A percentile compares a stretch with the other conserved stretches of the same genome.
Evolutionary conservation across 2,329 filamentous ascomycete species (phyloP).

Genomic region (Monilinia aucupariae): DNA sequence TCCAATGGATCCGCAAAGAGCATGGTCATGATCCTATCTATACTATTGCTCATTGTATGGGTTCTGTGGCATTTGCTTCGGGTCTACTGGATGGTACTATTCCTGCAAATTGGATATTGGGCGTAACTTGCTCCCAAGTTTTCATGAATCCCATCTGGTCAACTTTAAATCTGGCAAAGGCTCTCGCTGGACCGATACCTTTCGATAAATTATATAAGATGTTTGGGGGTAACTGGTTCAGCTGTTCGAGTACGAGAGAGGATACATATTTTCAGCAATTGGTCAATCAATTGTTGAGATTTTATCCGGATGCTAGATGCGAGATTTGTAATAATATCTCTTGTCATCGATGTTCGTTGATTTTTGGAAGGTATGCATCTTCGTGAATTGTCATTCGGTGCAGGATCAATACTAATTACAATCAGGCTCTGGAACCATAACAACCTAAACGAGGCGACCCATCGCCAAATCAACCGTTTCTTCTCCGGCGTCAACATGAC

Average conservation of each 20-base stretch:
- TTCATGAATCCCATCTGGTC: conserved; percentile 60
- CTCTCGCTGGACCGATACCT: conserved; percentile 41
- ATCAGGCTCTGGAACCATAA: conserved; percentile 52
- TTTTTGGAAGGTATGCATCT: conserved; percentile 52
- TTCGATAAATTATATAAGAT: conserved; percentile 46
- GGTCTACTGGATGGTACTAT: conserved; percentile 60
- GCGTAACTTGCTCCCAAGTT: conserved; percentile 55
- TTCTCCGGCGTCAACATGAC: conserved; percentile 59
- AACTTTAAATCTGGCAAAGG: conserved; percentile 52
- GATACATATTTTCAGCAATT: conserved; percentile 46
- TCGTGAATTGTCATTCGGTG: background rate
- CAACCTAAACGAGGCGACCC: conserved; percentile 62
- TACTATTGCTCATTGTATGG: conserved; percentile 58
- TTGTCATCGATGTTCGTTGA: conserved; percentile 55
- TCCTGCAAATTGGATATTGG: conserved; percentile 50
- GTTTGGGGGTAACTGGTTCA: conserved; percentile 51
- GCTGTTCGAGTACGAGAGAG: conserved; percentile 43
- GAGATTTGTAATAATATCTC: conserved; percentile 58
- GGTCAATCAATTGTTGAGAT: conserved; percentile 52
- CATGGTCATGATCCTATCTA: conserved; percentile 44
- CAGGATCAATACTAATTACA: background rate
- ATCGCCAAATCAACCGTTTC: conserved; percentile 55
- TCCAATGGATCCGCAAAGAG: conserved; percentile 46
- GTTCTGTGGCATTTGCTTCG: conserved; percentile 51
- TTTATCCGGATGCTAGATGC: conserved; percentile 48